Base-by-base conservation (phyloP, 306 rosid genomes). In the Potentilla sterilis region DNA sequence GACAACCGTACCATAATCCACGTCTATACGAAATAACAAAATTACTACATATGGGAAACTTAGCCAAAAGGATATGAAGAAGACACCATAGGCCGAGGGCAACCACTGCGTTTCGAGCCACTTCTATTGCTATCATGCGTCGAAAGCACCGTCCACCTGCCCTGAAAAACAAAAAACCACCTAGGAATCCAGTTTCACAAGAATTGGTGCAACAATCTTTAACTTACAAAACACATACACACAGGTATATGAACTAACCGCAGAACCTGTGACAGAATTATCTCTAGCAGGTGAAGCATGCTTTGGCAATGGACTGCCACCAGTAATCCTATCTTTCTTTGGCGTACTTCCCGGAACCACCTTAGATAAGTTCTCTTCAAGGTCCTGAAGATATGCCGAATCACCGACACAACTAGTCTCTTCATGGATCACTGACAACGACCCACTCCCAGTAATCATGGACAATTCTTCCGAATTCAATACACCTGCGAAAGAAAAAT, bases 381-480 rank as follows among this genome's bases (percentile, higher is more conserved):
- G 49, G 44, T 77, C 72, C n/a, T 75, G 81, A 24, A 87, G 67
- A 24, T 75, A 84, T 55, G 67, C 34, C 1, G 86, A 79, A 82
- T 81, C 81, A 11, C 74, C 59, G 24, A 19, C 78, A 3, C 70
- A 67, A 65, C 62, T 54, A 11, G 64, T 59, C 69, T 89, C 97
- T 77, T 92, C 98, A 1, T 85, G 71, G 49, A 95, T 87, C 47
- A 58, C 75, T 28, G 82, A 69, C 82, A 92, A 79, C 73, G 38
- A 79, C 49, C 81, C 80, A 73, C 64, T 41, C 74, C 97, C 93
- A 75, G 88, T 88, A 49, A 94, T 88, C 87, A 88, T 80, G 9
- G 98, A 95, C 68, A 95, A 89, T 84, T 95, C 98, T 75, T 57
- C 22, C 5, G 96, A 83, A 63, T 95, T 86, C 84, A 95, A 79